Conservation (phyloP, 2,329 filamentous ascomycete genomes). For the Proliferodiscus dingleyae region DNA sequence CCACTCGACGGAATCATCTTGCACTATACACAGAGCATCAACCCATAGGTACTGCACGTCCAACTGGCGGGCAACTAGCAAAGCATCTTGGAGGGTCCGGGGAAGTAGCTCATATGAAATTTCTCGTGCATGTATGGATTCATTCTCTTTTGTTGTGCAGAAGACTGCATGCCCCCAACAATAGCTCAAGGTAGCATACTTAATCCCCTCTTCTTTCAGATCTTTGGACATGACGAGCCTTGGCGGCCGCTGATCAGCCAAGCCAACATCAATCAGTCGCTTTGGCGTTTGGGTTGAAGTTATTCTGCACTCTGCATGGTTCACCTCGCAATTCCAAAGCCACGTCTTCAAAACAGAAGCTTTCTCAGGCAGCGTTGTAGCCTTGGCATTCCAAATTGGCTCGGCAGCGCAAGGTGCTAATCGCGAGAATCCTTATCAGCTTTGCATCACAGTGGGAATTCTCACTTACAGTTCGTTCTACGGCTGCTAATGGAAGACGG, state of each 20-base stretch:
- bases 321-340: not conserved
- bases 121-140: not conserved
- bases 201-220: not conserved
- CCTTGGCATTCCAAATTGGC: not conserved
- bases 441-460: not conserved
- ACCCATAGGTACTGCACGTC: conserved; percentile 11
- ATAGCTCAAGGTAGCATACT: conserved; percentile 10
- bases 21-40: conserved; percentile 15
- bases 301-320: not conserved
- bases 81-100: conserved; percentile 7
- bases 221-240: not conserved
- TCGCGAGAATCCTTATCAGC: not conserved
- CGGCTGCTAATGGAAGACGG: not conserved
- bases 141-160: conserved; percentile 3
- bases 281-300: not conserved
- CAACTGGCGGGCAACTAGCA: conserved; percentile 1
- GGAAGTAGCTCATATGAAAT: conserved; percentile 2
- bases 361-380: not conserved
- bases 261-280: not conserved
- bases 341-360: not conserved
- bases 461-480: not conserved
- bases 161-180: conserved; percentile 9
- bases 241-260: not conserved
- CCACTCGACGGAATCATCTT: conserved; percentile 7
- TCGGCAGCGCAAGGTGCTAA: not conserved